Evolutionary conservation across 345 rosid species (phyloP).

Genomic region (Linum trigynum): DNA sequence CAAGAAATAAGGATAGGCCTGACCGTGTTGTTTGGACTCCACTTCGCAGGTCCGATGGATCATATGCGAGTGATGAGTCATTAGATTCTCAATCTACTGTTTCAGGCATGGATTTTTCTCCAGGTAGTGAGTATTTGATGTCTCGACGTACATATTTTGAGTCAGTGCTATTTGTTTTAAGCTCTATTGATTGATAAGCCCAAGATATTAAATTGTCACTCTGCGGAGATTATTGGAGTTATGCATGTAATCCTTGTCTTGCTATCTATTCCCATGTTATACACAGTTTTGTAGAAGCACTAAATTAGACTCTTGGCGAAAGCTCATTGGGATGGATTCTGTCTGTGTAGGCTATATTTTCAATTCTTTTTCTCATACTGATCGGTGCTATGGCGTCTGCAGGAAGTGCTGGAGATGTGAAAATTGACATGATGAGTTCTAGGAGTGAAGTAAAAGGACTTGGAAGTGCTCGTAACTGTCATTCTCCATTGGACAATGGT

Average conservation of each 20-base stretch:
- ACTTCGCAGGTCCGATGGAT: constrained; percentile 49
- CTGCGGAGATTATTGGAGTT: background rate
- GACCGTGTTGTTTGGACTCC: constrained; percentile 73
- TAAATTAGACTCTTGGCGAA: background rate
- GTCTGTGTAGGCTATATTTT: too few species aligned
- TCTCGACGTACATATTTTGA: background rate
- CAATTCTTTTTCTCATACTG: too few species aligned
- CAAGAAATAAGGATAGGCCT: constrained; percentile 59
- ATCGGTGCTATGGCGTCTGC: background rate
- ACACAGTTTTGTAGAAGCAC: background rate
- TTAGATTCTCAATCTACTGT: constrained; percentile 17
- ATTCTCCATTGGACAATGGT: constrained; percentile 1
- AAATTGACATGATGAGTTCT: background rate
- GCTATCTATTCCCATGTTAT: background rate
- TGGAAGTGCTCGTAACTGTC: background rate
- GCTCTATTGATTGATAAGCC: background rate
- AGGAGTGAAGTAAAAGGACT: constrained; percentile 1
- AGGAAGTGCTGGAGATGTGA: background rate
- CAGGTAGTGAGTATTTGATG: constrained; percentile 10
- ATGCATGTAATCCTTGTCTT: background rate
- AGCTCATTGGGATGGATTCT: background rate
- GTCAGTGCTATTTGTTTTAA: background rate
- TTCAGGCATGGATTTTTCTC: constrained; percentile 18
- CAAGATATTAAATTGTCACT: background rate
- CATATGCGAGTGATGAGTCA: constrained; percentile 45